Evolutionary conservation across 1,284 basidiomycete genomes (phyloP).

Genomic region (Hymenochaete sp.): DNA sequence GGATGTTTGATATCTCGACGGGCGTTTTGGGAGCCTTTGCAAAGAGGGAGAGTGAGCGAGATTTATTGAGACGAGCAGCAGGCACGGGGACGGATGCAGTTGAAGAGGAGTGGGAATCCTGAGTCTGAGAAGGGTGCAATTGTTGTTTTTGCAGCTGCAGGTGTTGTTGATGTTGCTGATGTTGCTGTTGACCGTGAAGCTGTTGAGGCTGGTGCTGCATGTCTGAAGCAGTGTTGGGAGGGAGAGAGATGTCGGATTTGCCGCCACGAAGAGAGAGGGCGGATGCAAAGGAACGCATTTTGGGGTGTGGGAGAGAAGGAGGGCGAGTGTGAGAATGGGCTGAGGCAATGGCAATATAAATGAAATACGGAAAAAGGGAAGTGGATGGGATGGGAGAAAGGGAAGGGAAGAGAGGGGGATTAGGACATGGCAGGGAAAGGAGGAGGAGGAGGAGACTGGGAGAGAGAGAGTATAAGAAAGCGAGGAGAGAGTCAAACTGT

Average conservation of each 20-base stretch:
- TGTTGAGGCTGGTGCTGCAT: too few species aligned
- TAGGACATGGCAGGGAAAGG: background rate
- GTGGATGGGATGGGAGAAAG: background rate
- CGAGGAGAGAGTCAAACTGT: background rate
- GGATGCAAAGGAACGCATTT: slow-evolving; percentile 46
- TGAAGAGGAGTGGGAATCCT: too few species aligned
- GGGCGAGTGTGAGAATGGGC: slow-evolving; percentile 15
- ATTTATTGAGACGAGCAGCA: slow-evolving; percentile 16
- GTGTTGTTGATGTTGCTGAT: too few species aligned
- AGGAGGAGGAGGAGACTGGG: background rate
- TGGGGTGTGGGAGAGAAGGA: slow-evolving; percentile 11
- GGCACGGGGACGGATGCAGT: slow-evolving; percentile 18
- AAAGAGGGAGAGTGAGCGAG: slow-evolving; percentile 17
- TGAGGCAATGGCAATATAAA: background rate
- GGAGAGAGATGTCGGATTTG: slow-evolving; percentile 30
- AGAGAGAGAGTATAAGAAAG: background rate
- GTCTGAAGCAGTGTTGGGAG: slow-evolving; percentile 18
- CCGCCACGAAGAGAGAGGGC: slow-evolving; percentile 45
- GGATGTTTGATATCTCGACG: slow-evolving; percentile 16
- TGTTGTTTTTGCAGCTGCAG: too few species aligned
- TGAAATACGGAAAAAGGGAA: background rate
- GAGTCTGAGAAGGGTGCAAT: too few species aligned
- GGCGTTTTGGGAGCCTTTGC: slow-evolving; percentile 24
- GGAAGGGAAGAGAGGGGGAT: background rate
- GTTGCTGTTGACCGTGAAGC: too few species aligned